Percentiles rank a stretch among this genome's conserved stretches.
Conservation (phyloP, 108 stramenopile species). For the Stephanodiscus minutulus region DNA sequence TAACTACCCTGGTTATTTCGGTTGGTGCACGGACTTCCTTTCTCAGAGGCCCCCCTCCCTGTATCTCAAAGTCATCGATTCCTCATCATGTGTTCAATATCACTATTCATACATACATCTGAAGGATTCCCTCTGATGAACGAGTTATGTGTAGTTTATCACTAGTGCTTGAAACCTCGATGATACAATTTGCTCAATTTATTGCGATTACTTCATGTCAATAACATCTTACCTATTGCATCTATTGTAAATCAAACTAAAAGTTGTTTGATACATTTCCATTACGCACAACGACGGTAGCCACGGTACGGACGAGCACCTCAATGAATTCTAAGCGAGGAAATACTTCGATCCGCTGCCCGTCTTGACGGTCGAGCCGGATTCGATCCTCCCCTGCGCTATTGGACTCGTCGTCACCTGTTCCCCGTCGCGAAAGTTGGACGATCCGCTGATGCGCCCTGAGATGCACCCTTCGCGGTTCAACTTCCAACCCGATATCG, state of each 20-base stretch:
- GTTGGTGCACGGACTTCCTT: no score
- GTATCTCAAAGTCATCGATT: no score
- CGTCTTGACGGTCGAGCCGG: conserved; percentile 69
- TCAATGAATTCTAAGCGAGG: conserved; percentile 33
- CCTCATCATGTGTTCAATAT: no score
- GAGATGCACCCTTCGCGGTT: conserved; percentile 68
- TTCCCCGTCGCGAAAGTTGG: conserved; percentile 67
- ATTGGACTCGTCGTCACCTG: conserved; percentile 74
- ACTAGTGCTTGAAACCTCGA: not conserved
- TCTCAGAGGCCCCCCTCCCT: no score
- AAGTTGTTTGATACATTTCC: not conserved
- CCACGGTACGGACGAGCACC: not conserved
- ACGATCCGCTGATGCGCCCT: conserved; percentile 65
- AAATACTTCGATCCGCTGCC: conserved; percentile 77
- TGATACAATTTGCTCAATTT: not conserved
- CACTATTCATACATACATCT: no score
- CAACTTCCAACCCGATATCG: conserved; percentile 67
- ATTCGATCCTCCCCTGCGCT: conserved; percentile 52
- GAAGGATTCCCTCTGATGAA: no score
- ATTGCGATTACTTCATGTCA: not conserved
- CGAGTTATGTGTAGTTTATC: no score
- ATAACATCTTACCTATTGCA: not conserved
- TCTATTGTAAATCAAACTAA: not conserved
- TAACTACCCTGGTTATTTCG: no score
- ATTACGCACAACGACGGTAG: not conserved